A percentile compares a stretch with the other conserved stretches of the same genome.
Evolutionary conservation across 495 filamentous ascomycete genomes (phyloP).

Genomic region (Polyplosphaeria fusca): DNA sequence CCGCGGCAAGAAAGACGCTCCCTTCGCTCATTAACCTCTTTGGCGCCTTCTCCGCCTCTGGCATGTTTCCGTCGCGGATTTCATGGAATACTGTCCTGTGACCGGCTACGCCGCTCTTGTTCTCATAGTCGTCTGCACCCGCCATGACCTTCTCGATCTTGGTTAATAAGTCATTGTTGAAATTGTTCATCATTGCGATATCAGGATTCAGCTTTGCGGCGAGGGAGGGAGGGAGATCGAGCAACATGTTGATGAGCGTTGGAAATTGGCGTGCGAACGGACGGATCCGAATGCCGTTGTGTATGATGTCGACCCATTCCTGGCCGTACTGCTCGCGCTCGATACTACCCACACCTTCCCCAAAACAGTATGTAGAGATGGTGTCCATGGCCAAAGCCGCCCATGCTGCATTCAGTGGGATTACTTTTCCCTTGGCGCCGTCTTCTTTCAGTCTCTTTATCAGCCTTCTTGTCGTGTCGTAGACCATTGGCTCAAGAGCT

Average conservation of each 20-base stretch:
- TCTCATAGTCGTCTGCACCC: neutral
- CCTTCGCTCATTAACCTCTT: neutral
- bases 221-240: neutral
- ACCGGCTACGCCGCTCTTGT: neutral
- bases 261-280: conserved; percentile 3
- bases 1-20: conserved; percentile 3
- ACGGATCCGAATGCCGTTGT: neutral
- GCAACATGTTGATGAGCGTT: neutral
- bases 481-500: neutral
- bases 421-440: neutral
- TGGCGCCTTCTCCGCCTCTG: neutral
- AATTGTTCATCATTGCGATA: neutral
- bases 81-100: conserved; percentile 3
- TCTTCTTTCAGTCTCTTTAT: neutral
- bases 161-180: neutral
- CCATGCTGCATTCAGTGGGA: conserved; percentile 33
- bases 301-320: neutral
- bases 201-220: neutral
- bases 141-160: conserved; percentile 3
- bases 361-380: conserved; percentile 48
- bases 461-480: neutral
- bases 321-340: conserved; percentile 23
- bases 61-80: neutral
- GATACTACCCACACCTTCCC: conserved; percentile 37
- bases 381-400: conserved; percentile 45